Conservation (phyloP, 257 asterid genomes). For the Solanum chmielewskii region DNA sequence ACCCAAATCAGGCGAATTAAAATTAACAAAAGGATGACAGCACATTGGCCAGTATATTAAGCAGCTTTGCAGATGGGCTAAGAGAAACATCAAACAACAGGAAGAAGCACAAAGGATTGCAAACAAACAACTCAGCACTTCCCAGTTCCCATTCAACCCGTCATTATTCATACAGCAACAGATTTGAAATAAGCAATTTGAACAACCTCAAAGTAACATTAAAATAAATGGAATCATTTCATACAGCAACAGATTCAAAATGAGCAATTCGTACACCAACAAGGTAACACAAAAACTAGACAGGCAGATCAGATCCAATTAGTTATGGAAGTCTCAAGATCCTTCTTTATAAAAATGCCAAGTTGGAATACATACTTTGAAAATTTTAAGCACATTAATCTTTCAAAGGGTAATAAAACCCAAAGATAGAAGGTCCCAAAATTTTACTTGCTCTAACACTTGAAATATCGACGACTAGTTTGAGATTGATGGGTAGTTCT, state of each 20-base stretch:
- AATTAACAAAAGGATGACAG: background rate
- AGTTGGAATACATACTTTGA: background rate
- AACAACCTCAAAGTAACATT: background rate
- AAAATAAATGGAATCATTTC: background rate
- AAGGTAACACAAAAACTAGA: background rate
- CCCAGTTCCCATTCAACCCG: background rate
- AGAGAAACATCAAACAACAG: background rate
- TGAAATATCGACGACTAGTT: background rate
- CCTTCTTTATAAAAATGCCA: background rate
- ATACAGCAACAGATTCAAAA: background rate
- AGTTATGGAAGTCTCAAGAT: background rate
- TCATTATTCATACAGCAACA: background rate
- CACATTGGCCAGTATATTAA: background rate
- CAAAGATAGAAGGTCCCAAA: background rate
- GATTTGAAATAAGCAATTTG: background rate
- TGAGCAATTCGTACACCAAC: background rate
- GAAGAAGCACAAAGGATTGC: background rate
- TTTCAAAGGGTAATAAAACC: background rate
- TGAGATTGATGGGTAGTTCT: background rate
- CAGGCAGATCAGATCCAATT: background rate
- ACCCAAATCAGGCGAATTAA: background rate
- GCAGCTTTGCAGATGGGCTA: background rate
- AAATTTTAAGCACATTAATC: background rate
- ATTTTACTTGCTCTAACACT: background rate
- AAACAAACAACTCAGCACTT: background rate